phyloP scores from a whole-genome alignment of 768 basidiomycete species.

The Auricularia cornea region DNA sequence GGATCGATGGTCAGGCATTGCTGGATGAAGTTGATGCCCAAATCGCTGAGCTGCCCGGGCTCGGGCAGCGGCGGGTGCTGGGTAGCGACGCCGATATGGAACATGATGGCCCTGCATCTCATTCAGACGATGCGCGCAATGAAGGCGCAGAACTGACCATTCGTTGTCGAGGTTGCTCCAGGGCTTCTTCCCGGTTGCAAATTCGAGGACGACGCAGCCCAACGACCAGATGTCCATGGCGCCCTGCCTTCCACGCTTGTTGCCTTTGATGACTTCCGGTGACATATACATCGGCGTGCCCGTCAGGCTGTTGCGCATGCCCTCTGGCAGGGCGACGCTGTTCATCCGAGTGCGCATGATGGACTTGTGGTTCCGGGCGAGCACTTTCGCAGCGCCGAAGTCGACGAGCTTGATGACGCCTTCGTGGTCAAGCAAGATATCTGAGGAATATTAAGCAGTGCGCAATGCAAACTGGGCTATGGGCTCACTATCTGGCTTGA shows the following conservation, averaged over 20 bases:
- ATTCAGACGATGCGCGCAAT: conserved; percentile 8
- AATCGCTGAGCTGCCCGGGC: conserved; percentile 74
- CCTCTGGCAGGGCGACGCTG: conserved; percentile 29
- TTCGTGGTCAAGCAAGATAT: conserved; percentile 82
- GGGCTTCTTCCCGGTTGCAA: conserved; percentile 92
- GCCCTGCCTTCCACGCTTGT: conserved; percentile 76
- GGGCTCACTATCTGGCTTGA: conserved; percentile 92
- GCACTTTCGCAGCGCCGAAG: conserved; percentile 94
- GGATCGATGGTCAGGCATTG: conserved; percentile 87
- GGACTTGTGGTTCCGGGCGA: conserved; percentile 82
- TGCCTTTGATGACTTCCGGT: conserved; percentile 95
- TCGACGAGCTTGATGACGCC: conserved; percentile 96
- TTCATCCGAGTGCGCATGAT: conserved; percentile 61
- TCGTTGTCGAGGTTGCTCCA: conserved; percentile 99
- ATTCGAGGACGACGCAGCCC: conserved; percentile 96
- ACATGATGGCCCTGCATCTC: conserved; percentile 93
- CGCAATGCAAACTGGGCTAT: conserved; percentile 4
- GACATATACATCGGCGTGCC: conserved; percentile 99
- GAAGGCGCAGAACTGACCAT: conserved; percentile 50
- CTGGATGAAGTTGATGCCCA: conserved; percentile 91
- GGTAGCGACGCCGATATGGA: conserved; percentile 94
- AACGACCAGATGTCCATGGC: conserved; percentile 99
- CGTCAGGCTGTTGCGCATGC: conserved; percentile 78
- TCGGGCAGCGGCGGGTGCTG: conserved; percentile 95
- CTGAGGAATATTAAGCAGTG: conserved; percentile 30